A percentile compares a stretch with the other conserved stretches of the same genome.
These are phyloP conservation scores for Fagus crenata DNA, from an alignment of 306 rosid species.

Conservation along the genomic window DNA sequence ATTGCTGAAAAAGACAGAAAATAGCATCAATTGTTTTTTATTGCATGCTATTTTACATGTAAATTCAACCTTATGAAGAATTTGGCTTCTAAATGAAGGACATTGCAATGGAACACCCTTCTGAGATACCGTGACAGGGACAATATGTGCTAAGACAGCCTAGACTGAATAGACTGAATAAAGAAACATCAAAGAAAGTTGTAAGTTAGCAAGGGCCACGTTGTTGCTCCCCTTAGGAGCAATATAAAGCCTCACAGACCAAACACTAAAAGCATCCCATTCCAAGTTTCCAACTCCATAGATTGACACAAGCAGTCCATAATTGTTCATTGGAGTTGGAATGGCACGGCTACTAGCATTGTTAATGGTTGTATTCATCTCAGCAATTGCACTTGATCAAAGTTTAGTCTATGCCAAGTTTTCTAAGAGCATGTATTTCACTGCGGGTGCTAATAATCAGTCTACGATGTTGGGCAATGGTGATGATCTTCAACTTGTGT, in stretches of 20 bases:
- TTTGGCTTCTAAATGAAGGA: conserved; percentile 40
- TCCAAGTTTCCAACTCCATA: conserved; percentile 30
- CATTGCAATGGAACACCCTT: conserved; percentile 28
- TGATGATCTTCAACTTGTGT: conserved; percentile 68
- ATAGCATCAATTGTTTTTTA: background rate
- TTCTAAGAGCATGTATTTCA: conserved; percentile 58
- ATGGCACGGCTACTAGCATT: conserved; percentile 44
- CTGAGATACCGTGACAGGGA: conserved; percentile 29
- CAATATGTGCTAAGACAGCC: conserved; percentile 4
- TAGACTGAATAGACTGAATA: no score
- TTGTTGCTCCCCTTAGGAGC: conserved; percentile 10
- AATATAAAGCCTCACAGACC: conserved; percentile 45
- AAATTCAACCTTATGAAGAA: conserved; percentile 30
- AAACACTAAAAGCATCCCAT: conserved; percentile 22
- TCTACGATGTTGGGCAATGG: conserved; percentile 46
- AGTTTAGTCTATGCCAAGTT: conserved; percentile 45
- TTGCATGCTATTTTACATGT: background rate
- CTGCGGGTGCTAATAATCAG: conserved; percentile 62
- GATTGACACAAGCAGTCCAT: background rate
- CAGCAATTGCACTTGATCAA: conserved; percentile 30
- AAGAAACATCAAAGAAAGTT: conserved; percentile 18
- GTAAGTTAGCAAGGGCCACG: conserved; percentile 14
- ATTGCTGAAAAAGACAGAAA: background rate
- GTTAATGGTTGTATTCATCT: conserved; percentile 34
- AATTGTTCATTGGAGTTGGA: conserved; percentile 15